phyloP scores from a whole-genome alignment of 1,139 yeast species.

The Hemisphaericaspora lyxosophila region DNA sequence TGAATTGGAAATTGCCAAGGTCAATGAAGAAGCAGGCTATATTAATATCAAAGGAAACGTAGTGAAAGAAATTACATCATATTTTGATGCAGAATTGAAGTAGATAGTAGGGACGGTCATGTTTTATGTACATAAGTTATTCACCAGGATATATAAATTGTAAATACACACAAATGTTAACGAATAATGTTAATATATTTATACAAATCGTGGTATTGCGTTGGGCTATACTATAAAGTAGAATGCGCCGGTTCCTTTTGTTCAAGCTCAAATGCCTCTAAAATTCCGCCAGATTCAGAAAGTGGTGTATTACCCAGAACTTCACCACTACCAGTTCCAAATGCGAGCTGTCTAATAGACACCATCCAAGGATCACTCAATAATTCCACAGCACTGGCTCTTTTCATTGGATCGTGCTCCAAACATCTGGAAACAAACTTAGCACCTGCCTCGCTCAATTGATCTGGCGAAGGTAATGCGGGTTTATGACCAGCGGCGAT shows the following conservation, averaged over 20 bases:
- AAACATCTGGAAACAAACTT: constrained; percentile 73
- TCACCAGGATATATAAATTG: too few relatives aligned
- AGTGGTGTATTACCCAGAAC: constrained; percentile 37
- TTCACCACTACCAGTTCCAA: constrained; percentile 42
- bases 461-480: constrained; percentile 76
- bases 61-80: constrained; percentile 40
- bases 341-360: constrained; percentile 69
- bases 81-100: constrained; percentile 25
- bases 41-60: constrained; percentile 61
- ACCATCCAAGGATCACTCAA: constrained; percentile 90
- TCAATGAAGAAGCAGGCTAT: constrained; percentile 40
- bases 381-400: constrained; percentile 83
- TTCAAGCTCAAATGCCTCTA: too few relatives aligned
- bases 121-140: constrained; percentile 3
- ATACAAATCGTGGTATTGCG: too few relatives aligned
- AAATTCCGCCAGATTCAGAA: constrained; percentile 25
- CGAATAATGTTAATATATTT: too few relatives aligned
- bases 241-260: too few relatives aligned
- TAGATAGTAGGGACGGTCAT: not conserved
- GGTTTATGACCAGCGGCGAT: constrained; percentile 96
- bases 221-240: too few relatives aligned
- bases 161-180: constrained; percentile 5
- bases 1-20: constrained; percentile 35
- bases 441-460: constrained; percentile 71
- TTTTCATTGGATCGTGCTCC: constrained; percentile 75